phyloP scores from a whole-genome alignment of 2,329 filamentous ascomycete genomes.

The Epichloe hybrida region DNA sequence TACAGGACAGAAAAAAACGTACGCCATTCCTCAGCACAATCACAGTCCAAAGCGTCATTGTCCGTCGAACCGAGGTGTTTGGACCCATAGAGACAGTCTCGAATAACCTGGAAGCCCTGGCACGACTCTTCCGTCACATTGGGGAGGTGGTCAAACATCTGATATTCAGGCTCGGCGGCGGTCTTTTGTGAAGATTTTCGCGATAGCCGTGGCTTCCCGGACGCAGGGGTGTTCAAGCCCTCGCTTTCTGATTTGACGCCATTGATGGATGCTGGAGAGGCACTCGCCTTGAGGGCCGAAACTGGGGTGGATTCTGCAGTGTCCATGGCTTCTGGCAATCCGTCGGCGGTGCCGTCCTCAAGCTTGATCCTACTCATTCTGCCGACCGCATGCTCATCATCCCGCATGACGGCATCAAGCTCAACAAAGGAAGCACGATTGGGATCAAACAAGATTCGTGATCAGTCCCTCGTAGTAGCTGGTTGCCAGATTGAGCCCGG shows the following conservation, averaged over 20 bases:
- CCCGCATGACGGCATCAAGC: slow-evolving; percentile 22
- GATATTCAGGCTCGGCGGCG: slow-evolving; percentile 43
- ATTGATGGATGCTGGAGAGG: slow-evolving; percentile 31
- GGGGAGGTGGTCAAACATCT: slow-evolving; percentile 60
- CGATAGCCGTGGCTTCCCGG: slow-evolving; percentile 51
- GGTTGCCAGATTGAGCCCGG: not conserved
- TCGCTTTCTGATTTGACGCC: slow-evolving; percentile 27
- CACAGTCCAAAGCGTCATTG: slow-evolving; percentile 82
- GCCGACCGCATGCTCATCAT: slow-evolving; percentile 26
- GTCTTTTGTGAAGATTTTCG: slow-evolving; percentile 60
- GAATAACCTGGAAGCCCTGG: slow-evolving; percentile 64
- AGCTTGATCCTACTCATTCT: slow-evolving; percentile 32
- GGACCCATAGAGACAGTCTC: slow-evolving; percentile 79
- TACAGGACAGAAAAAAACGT: slow-evolving; percentile 29
- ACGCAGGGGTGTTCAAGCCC: slow-evolving; percentile 32
- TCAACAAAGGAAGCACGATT: not conserved
- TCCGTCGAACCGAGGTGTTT: slow-evolving; percentile 87
- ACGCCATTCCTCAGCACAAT: slow-evolving; percentile 93
- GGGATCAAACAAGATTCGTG: not conserved
- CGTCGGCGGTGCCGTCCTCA: slow-evolving; percentile 26
- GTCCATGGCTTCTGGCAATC: slow-evolving; percentile 27
- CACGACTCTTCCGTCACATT: slow-evolving; percentile 68
- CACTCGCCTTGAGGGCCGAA: slow-evolving; percentile 14
- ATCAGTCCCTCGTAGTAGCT: not conserved
- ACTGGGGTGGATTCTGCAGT: slow-evolving; percentile 25